Evolutionary conservation across 176 grass and related monocot genomes (phyloP).

Genomic region (Alopecurus myosuroides): DNA sequence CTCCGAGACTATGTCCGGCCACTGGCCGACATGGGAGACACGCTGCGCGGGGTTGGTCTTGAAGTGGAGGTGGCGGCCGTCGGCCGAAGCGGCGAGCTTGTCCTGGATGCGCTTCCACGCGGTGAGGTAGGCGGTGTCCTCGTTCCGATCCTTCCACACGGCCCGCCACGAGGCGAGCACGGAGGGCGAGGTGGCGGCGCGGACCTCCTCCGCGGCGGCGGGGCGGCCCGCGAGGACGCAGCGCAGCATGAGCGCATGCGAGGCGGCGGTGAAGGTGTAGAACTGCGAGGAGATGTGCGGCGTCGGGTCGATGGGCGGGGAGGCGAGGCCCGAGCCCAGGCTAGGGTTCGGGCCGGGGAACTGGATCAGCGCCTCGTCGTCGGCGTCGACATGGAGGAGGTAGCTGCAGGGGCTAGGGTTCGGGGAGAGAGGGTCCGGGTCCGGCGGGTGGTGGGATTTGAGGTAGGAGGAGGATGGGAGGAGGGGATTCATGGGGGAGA

Average conservation of each 20-base stretch:
- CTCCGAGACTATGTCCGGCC: constrained; percentile 71
- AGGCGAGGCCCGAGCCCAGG: background rate
- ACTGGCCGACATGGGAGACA: constrained; percentile 85
- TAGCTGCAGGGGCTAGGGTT: constrained; percentile 36
- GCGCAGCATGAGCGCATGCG: constrained; percentile 81
- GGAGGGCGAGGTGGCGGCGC: constrained; percentile 56
- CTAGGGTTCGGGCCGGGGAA: constrained; percentile 39
- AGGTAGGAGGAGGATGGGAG: constrained; percentile 32
- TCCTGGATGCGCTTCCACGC: constrained; percentile 99
- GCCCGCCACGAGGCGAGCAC: constrained; percentile 91
- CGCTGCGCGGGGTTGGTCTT: constrained; percentile 76
- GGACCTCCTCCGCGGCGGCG: constrained; percentile 73
- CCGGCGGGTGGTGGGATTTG: constrained; percentile 60
- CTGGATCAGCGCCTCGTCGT: constrained; percentile 50
- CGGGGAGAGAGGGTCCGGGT: constrained; percentile 36
- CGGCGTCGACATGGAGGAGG: constrained; percentile 63
- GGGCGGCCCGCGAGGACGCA: constrained; percentile 70
- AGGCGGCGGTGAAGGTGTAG: constrained; percentile 86
- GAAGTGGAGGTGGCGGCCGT: constrained; percentile 71
- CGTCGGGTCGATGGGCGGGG: constrained; percentile 60
- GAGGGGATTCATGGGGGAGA: constrained; percentile 62
- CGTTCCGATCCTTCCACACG: constrained; percentile 99
- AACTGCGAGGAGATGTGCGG: constrained; percentile 98
- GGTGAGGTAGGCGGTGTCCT: constrained; percentile 99
- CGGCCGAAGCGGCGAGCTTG: constrained; percentile 65